Base-by-base conservation (phyloP, 1,284 basidiomycete genomes). In the Golubevia pallescens region DNA sequence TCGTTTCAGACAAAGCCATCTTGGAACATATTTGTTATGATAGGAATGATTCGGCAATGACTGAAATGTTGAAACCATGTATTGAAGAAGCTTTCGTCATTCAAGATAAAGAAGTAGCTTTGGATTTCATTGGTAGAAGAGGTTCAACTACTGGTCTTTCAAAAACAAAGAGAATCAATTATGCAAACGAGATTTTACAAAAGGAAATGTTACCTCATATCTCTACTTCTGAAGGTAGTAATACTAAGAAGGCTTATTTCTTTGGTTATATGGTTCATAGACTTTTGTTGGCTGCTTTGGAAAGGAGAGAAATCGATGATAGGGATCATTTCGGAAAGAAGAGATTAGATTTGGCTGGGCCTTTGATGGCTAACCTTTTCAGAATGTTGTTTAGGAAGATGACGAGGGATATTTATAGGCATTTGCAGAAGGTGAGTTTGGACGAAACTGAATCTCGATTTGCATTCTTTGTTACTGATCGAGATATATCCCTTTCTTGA, bases 261-360 rank as follows among this genome's bases (percentile, higher is more conserved):
- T 95, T 99, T 71, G 97, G 97, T n/a, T 99, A 98, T 87, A 99
- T 99, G 96, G 93, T 98, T 60, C 96, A 99, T 87, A 92, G 97
- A 67, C 89, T 99, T 24, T 88, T 97, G 3, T 90, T 97, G 16
- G 95, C 97, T 53, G 95, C 95, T 16, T 87, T 99, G 78, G 95
- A 98, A 84, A 89, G 97, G 64, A 89, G 97, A 79, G 97, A 99
- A 84, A 89, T 99, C 52, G 96, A 99, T 84, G 96, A 99, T 87
- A 94, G 96, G 88, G 96, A 99, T 88, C 97, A 99, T 87, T 99
- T 99, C 80, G 96, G 96, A 63, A 98, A 98, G 88, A 99, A 99
- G 88, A 91, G 96, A 60, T 88, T 99, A 71, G 96, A 99, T 87
- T 87, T 99, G 58, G 97, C 95, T 57, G 97, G 97, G 2, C 97